Base-by-base conservation (phyloP, 1,284 basidiomycete species). In the Puccinia novopanici region DNA sequence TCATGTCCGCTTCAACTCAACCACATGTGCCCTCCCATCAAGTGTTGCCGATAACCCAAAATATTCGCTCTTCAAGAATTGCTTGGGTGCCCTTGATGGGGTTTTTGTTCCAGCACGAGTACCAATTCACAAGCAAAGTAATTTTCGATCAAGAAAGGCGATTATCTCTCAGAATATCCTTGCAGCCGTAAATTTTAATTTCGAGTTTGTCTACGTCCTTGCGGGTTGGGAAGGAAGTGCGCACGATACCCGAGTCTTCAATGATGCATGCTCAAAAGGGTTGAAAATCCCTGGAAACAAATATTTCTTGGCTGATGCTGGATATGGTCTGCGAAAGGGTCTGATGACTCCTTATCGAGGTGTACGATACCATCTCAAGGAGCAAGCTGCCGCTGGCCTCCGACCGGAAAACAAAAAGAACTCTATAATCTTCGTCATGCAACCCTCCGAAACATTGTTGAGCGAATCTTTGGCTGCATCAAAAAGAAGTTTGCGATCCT, bases 201-300 rank as follows among this genome's bases (percentile, higher is more conserved):
- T 61, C 12, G 10, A 61, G n/a, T 61, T 61, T 27, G 57, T 61
- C 8, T 54, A 54, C 34, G 70, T 72, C 30, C 48, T 48, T 52
- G 40, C 48, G n/a, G 70, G 70, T 34, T 72, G 70, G 70, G 70
- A 72, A 37, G 70, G 70, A 15, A 72, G 42, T 27, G 24, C 65
- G 13, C 65, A 68, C n/a, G 65, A 68, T 68, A 42, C 65, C 15
- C 8, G 65, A 5, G 65, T 68, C 6, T 68, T 42, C 3, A 48
- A 42, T 15, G n/a, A 68, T 68, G 65, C 65, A 30, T 12, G 19
- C 27, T 42, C 34, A 4, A 48, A 68, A 22, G n/a, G n/a, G 40
- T 68, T 68, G n/a, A 42, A 42, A 4, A 48, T 68, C 5, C 34
- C 65, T 24, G 37, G 42, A 42, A 68, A 68, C n/a, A 40, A 48